These are phyloP conservation scores for Penicillium sp. DNA, from an alignment of 2,329 filamentous ascomycete genomes.

Conservation along the genomic window DNA sequence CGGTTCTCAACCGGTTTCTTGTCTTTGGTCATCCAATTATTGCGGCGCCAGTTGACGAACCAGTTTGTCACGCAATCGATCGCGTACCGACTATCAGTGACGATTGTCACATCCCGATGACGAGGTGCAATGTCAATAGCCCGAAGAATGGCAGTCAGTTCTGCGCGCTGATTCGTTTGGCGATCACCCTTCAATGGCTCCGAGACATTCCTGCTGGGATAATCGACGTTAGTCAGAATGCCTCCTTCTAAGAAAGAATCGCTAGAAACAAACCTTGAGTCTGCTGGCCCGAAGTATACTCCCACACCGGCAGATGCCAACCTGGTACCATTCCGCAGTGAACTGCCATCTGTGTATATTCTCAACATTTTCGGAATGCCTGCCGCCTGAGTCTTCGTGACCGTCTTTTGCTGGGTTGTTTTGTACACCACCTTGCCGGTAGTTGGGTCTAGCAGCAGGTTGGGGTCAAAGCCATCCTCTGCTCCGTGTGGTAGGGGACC, in stretches of 20 bases:
- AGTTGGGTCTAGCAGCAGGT: conserved; percentile 50
- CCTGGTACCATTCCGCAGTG: conserved; percentile 53
- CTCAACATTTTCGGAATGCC: conserved; percentile 49
- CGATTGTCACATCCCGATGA: conserved; percentile 66
- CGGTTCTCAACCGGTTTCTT: conserved; percentile 75
- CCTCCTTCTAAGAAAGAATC: background rate
- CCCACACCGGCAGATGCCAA: conserved; percentile 57
- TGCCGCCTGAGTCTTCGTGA: conserved; percentile 43
- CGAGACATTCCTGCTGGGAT: conserved; percentile 58
- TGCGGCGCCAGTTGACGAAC: conserved; percentile 69
- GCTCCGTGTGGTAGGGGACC: conserved; percentile 53
- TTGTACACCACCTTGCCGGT: conserved; percentile 55
- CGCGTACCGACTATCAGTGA: conserved; percentile 84
- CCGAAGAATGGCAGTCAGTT: conserved; percentile 79
- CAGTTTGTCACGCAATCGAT: conserved; percentile 86
- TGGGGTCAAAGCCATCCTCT: conserved; percentile 59
- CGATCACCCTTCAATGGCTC: conserved; percentile 66
- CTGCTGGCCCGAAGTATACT: conserved; percentile 59
- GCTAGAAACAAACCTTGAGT: conserved; percentile 47
- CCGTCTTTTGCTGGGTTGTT: conserved; percentile 46
- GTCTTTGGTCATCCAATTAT: conserved; percentile 70
- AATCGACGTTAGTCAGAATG: conserved; percentile 21
- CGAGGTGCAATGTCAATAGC: conserved; percentile 70
- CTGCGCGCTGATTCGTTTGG: conserved; percentile 96
- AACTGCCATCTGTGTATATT: conserved; percentile 62